Base-by-base conservation (phyloP, 768 basidiomycete species). In the Lentinula raphanica region DNA sequence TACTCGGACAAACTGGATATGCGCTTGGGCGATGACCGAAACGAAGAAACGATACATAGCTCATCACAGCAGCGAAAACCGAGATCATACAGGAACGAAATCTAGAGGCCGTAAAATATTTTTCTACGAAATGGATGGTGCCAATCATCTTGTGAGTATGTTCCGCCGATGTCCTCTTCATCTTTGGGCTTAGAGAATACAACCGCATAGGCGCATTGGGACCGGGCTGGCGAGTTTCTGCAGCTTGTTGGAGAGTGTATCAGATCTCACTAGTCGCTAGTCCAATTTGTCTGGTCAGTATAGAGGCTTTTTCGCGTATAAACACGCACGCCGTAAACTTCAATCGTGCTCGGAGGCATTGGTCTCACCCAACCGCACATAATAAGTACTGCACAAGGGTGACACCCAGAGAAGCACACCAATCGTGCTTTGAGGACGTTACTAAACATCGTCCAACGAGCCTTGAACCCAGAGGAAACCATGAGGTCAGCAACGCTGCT, bases 31-130 rank as follows among this genome's bases (percentile, higher is more conserved):
- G 3, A 21, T 35, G 15, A 56, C 58, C 12, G 59, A 62, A 54
- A 60, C 59, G 5, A 50, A 62, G 48, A 45, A 42, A 50, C 13
- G 56, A 35, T 60, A 62, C 42, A 25, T 36, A 4, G n/a, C 46
- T 29, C 1, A n/a, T 39, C 17, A 23, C 40, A 9, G 40, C 8
- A 25, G 21, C 7, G 8, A 21, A 42, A 42, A 42, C 54, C n/a
- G n/a, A 27, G 63, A 62, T 2, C 36, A 48, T 28, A 0, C 46
- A 48, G 12, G 8, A 5, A 29, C 9, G 0, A n/a, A 25, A 25
- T 15, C 5, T 25, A n/a, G 19, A 38, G 17, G 49, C 13, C 28
- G 49, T 31, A 12, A 12, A 13, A 50, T 50, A 35, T 32, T 17
- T 3, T 53, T 53, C 36, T 28, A 27, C n/a, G 51, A 38, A 35